Evolutionary conservation across 2,329 filamentous ascomycete species (phyloP).

Genomic region (Orbilia javanica): DNA sequence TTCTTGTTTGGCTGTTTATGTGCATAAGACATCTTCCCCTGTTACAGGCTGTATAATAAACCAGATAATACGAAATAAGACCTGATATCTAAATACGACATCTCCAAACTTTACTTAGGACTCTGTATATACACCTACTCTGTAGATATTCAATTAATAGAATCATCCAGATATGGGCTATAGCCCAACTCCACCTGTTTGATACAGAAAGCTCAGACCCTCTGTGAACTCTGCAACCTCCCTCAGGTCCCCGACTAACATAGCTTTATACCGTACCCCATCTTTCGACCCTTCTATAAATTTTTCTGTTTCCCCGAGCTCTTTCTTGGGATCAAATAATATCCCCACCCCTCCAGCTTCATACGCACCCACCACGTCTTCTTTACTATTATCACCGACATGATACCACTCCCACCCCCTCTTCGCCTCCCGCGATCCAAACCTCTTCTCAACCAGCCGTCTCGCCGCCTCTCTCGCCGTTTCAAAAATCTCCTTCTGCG

Average conservation of each 20-base stretch:
- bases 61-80: neutral
- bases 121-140: too few species aligned
- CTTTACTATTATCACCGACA: slow-evolving; percentile 70
- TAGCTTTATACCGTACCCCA: slow-evolving; percentile 7
- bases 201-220: slow-evolving; percentile 18
- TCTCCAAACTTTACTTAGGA: too few species aligned
- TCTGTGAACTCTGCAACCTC: slow-evolving; percentile 27
- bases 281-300: slow-evolving; percentile 6
- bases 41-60: slow-evolving; percentile 3
- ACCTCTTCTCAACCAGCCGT: slow-evolving; percentile 8
- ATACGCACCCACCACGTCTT: slow-evolving; percentile 74
- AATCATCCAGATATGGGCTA: neutral
- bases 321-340: slow-evolving; percentile 63
- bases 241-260: slow-evolving; percentile 29
- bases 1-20: neutral
- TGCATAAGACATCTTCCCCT: too few species aligned
- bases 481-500: slow-evolving; percentile 71
- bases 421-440: slow-evolving; percentile 52
- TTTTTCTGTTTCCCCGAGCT: neutral
- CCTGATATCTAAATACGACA: too few species aligned
- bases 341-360: slow-evolving; percentile 73
- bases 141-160: neutral
- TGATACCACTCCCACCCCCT: slow-evolving; percentile 67
- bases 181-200: neutral
- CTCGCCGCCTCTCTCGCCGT: slow-evolving; percentile 66